Evolutionary conservation across 306 rosid species (phyloP).

Genomic region (Hippophae rhamnoides): DNA sequence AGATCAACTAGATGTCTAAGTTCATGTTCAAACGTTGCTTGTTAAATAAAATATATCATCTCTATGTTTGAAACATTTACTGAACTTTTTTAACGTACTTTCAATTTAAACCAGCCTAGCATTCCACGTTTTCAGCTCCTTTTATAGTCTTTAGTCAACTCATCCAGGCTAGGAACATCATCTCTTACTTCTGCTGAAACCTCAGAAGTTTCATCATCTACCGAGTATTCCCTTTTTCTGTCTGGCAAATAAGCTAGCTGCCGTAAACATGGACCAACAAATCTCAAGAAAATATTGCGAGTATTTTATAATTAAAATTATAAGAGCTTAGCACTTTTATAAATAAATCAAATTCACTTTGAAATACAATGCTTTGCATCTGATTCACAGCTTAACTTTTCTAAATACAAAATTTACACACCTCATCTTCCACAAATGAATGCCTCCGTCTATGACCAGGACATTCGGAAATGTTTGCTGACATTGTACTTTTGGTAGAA

Average conservation of each 20-base stretch:
- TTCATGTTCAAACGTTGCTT: too few species aligned
- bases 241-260: conserved; percentile 89
- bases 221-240: conserved; percentile 49
- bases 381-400: conserved; percentile 3
- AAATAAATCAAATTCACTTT: conserved; percentile 3
- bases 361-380: conserved; percentile 5
- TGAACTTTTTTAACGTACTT: conserved; percentile 29
- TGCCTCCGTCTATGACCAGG: conserved; percentile 76
- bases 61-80: conserved; percentile 12
- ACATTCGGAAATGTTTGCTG: conserved; percentile 62
- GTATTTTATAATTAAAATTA: conserved; percentile 8
- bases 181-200: conserved; percentile 52
- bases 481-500: conserved; percentile 66
- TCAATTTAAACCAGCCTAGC: conserved; percentile 80
- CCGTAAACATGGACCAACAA: conserved; percentile 22
- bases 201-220: conserved; percentile 67
- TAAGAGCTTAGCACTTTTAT: neutral
- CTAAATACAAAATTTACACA: conserved; percentile 17
- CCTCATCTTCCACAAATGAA: conserved; percentile 92
- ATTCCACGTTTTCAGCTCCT: conserved; percentile 61
- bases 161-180: conserved; percentile 50
- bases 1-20: too few species aligned
- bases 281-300: neutral
- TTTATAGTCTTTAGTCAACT: conserved; percentile 59
- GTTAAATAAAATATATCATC: neutral